Percentiles rank a stretch among this genome's conserved stretches.
phyloP scores from a whole-genome alignment of 306 rosid species.

The Aeschynomene evenia region DNA sequence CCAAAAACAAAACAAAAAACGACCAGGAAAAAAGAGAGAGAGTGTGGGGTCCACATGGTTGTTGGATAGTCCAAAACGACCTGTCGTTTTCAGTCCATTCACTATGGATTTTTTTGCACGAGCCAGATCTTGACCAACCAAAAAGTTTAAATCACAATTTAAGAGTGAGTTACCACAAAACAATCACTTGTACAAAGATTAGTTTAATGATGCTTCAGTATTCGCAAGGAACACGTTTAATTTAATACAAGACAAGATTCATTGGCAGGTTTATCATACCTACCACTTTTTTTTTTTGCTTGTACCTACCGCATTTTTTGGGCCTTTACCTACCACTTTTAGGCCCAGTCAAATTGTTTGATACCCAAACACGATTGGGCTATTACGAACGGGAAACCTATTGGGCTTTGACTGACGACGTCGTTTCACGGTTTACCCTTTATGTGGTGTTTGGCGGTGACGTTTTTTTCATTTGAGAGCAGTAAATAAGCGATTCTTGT shows the following conservation, averaged over 20 bases:
- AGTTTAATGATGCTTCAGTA: too few relatives aligned
- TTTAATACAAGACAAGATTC: not conserved
- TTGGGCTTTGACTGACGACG: not conserved
- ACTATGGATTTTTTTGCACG: not conserved
- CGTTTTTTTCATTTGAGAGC: not conserved
- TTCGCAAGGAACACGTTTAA: not conserved
- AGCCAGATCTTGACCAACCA: slow-evolving; percentile 15
- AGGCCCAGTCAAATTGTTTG: not conserved
- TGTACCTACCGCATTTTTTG: not conserved
- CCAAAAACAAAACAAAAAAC: not conserved
- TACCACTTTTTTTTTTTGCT: not conserved
- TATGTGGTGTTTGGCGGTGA: not conserved
- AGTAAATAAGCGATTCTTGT: not conserved
- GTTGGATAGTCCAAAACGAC: not conserved
- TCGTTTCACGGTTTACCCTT: too few relatives aligned
- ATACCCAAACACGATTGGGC: not conserved
- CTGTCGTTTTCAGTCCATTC: slow-evolving; percentile 13
- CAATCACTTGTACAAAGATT: not conserved
- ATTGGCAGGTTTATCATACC: not conserved
- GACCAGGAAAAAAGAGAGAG: too few relatives aligned
- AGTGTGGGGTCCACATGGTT: not conserved
- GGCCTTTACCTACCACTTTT: not conserved
- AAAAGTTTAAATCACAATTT: not conserved
- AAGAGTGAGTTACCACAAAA: not conserved
- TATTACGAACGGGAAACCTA: not conserved